phyloP scores from a whole-genome alignment of 179 eudicot genomes.

The Actinidia arguta region DNA sequence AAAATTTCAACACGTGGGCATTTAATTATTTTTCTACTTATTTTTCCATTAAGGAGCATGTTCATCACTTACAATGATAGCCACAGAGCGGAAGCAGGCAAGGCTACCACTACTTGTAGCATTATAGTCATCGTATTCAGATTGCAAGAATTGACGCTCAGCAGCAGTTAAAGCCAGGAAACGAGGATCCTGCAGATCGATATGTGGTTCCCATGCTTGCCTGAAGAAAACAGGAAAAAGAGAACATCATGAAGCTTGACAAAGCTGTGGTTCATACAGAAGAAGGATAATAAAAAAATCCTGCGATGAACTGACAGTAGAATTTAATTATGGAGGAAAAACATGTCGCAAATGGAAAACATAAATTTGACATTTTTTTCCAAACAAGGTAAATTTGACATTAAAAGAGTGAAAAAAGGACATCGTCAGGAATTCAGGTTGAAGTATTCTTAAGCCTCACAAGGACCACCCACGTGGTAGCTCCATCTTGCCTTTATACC shows the following conservation, averaged over 20 bases:
- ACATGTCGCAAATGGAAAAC: neutral
- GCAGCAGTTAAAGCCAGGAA: constrained; percentile 74
- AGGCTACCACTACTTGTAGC: constrained; percentile 60
- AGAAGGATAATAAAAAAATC: neutral
- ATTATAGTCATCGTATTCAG: constrained; percentile 77
- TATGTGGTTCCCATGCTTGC: constrained; percentile 78
- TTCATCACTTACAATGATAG: constrained; percentile 55
- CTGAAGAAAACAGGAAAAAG: constrained; percentile 36
- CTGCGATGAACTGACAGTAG: neutral
- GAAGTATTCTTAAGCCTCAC: neutral
- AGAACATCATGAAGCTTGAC: neutral
- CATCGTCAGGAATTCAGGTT: neutral
- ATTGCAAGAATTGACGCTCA: constrained; percentile 69
- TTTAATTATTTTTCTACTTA: neutral
- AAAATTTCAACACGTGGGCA: neutral
- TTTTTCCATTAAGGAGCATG: neutral
- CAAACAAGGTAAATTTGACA: neutral
- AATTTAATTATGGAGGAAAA: neutral
- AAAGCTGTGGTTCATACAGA: no score
- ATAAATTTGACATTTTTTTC: neutral
- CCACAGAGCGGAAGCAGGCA: constrained; percentile 68
- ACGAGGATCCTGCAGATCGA: constrained; percentile 58
- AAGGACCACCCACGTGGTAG: neutral
- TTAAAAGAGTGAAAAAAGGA: neutral
- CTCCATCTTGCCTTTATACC: neutral